Evolutionary conservation across 176 grass and related monocot genomes (phyloP), one percentile per base, ranked within the genome.

Genomic region (Oryza australiensis): DNA sequence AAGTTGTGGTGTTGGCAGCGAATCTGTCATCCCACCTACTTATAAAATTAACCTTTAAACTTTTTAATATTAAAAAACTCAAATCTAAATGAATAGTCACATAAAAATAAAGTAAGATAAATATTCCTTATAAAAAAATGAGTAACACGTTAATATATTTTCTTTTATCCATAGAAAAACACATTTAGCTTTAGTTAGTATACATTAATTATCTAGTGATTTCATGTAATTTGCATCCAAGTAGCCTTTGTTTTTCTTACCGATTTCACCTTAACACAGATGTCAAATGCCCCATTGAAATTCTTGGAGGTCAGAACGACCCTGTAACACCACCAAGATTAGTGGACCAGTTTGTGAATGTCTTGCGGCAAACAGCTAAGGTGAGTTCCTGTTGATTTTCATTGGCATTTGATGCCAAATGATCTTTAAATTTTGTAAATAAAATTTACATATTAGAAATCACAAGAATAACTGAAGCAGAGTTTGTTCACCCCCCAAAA

Each of bases 221-320:
- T 23, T 59, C 1, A 66, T 66, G 28, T 11, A 20, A 46, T 7
- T 34, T 34, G 29, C 18, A 29, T 68, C 38, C n/a, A 42, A 63
- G 0, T 63, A 62, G 1, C 5, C 3, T 14, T 65, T 59, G n/a
- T 6, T 73, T 24, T 23, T 20, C 3, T 9, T 37, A 14, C 40
- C 66, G 30, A 79, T 3, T 72, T 48, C 1, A 41, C 27, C 37
- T 37, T 49, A 62, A 22, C 9, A 14, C 38, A 85, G 66, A 49
- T 49, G 40, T 85, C 53, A 70, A 85, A 77, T 64, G 53, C 22
- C 83, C 83, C 76, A 85, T 85, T 37, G 74, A 64, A 67, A 78
- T 85, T 2, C 74, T 78, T 72, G 83, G 75, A 48, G 83, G 53
- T 37, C 22, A 78, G 83, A 78, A 85, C 34, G 83, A 85, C 28